Base-by-base conservation (phyloP, 768 basidiomycete species). In the Kwoniella dendrophila region DNA sequence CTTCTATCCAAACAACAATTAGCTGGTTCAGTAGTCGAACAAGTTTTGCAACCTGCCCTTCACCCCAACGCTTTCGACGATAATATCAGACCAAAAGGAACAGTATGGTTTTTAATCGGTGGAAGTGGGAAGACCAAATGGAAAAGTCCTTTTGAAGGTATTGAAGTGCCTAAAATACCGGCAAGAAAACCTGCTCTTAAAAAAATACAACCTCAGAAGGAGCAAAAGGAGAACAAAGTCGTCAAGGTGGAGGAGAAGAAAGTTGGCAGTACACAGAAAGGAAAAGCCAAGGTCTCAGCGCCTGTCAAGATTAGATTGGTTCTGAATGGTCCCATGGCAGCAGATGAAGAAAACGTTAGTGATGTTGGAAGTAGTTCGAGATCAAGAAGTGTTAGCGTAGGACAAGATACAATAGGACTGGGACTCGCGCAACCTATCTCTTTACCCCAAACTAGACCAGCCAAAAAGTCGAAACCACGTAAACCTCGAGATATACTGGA, bases 1-100 rank as follows among this genome's bases (percentile, higher is more conserved):
- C 66, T 75, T 8, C 56, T 75, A 2, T 34, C 67, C 29, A 75
- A 75, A 55, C 58, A 72, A 20, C 74, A 75, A 47, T 62, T 75
- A 12, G 57, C 60, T 47, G 74, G 74, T 18, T 72, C 74, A 14
- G 67, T 69, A 34, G 62, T 57, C 32, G 74, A 75, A 43, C 62
- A 70, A 22, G 64, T 63, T 1, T 58, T 73, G 16, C 64, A 69
- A 53, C 51, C 74, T 2, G 74, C 74, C 22, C 69, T 75, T 0
- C 71, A 73, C 53, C 74, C 74, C 3, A 56, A 68, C 32, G 74
- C 74, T 10, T 71, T 71, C 53, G 62, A 53, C 33, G 64, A 55
- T 6, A 29, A 34, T 2, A 44, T 58, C 14, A 50, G 74, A 50
- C 74, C 74, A 12, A 72, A 72, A 50, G 74, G 74, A 3, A 68